A percentile compares a stretch with the other conserved stretches of the same genome.
These are phyloP conservation scores for Inga laurina DNA, from an alignment of 306 rosid genomes.

Conservation along the genomic window DNA sequence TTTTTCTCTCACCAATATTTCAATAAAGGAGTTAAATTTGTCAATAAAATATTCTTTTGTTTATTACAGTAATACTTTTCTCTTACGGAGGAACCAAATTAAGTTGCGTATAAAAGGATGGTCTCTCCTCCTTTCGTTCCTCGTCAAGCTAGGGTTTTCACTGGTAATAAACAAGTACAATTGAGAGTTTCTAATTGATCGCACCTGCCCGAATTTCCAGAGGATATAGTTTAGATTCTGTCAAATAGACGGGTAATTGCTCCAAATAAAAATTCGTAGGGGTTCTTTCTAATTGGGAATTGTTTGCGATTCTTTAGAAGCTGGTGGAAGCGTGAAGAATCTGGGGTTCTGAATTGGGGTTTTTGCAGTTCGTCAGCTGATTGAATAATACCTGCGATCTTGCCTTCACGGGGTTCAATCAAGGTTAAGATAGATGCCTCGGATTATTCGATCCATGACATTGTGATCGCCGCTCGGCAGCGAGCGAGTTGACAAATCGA, in stretches of 20 bases:
- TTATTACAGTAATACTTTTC: not conserved
- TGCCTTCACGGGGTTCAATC: not conserved
- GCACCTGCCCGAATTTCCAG: not conserved
- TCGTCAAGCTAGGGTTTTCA: conserved; percentile 43
- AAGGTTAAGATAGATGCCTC: conserved; percentile 35
- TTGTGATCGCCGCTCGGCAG: conserved; percentile 73
- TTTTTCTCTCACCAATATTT: not conserved
- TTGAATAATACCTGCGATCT: conserved; percentile 29
- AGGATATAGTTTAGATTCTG: not conserved
- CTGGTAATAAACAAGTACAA: not conserved
- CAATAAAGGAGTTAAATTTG: not conserved
- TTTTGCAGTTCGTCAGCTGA: conserved; percentile 27
- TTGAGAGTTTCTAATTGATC: not conserved
- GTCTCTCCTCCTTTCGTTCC: not conserved
- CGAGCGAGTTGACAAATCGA: conserved; percentile 72
- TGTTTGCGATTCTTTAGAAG: not conserved
- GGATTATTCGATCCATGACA: conserved; percentile 40
- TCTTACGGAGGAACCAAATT: not conserved
- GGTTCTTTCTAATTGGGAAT: not conserved
- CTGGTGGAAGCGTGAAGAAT: conserved; percentile 26
- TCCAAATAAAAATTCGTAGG: not conserved
- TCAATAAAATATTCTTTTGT: not conserved
- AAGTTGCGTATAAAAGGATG: conserved; percentile 26
- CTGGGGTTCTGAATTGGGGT: conserved; percentile 54
- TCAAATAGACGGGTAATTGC: not conserved